Base-by-base conservation (phyloP, 345 rosid species). In the Draba incana region DNA sequence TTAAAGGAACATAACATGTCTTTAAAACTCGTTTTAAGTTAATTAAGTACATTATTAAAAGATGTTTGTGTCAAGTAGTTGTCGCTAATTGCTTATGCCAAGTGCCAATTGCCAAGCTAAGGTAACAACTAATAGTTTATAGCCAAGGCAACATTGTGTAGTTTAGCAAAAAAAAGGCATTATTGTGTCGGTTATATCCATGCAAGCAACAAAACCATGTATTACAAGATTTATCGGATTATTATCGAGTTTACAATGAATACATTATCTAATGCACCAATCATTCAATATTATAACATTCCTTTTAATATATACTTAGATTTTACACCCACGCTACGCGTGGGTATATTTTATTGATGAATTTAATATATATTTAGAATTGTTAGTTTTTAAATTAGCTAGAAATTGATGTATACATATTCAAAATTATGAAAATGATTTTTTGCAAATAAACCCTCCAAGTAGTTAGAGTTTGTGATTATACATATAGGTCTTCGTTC, bases 71-170 rank as follows among this genome's bases (percentile, higher is more conserved):
- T 66, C 71, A 43, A 50, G 39, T 51, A 58, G 47, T 0, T 74
- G 72, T 58, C 71, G 72, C 72, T 66, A 66, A 66, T 33, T 43
- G 68, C 68, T 58, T 8, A 35, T 43, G 69, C 55, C 69, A 52
- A 55, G 60, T 55, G 64, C 35, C 30, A 59, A 58, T 12, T 6
- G 39, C 67, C 60, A 70, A 38, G 59, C 16, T 11, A 24, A 27
- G 31, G 49, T 20, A 55, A 55, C 20, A 48, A 56, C 46, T 35
- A 71, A 20, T 20, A 20, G 52, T 31, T 5, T 31, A 69, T 46
- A 25, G 45, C 3, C 4, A 33, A 38, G 56, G n/a, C 24, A 16
- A 57, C 7, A 27, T 2, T 27, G 30, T 27, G 20, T 20, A 20
- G 20, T 27, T 27, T 27, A 27, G 30, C 30, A 27, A 27, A 27